These are phyloP conservation scores for Erigeron canadensis DNA, from an alignment of 129 eudicot genomes.

Conservation along the genomic window DNA sequence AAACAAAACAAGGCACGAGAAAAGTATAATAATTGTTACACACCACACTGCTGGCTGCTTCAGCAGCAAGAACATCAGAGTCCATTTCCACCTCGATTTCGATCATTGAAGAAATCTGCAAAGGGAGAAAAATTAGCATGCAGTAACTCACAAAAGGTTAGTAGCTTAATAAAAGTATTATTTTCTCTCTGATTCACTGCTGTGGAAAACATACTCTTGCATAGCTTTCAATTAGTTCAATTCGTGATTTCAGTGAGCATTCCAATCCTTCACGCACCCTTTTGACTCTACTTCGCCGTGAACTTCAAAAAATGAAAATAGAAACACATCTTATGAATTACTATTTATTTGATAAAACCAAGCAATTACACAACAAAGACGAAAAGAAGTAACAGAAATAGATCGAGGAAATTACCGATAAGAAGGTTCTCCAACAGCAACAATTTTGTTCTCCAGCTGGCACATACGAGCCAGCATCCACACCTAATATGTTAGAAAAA, in stretches of 20 bases:
- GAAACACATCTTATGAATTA: slow-evolving; percentile 5
- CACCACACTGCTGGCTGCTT: slow-evolving; percentile 78
- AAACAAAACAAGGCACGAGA: background rate
- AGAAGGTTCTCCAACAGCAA: slow-evolving; percentile 96
- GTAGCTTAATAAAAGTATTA: background rate
- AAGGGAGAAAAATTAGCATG: slow-evolving; percentile 11
- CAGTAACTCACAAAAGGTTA: background rate
- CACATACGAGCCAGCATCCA: slow-evolving; percentile 98
- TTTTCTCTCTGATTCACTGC: background rate
- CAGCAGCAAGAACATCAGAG: slow-evolving; percentile 94
- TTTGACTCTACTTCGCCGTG: slow-evolving; percentile 82
- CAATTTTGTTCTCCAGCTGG: slow-evolving; percentile 90
- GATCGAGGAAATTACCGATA: slow-evolving; percentile 57
- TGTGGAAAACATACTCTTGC: slow-evolving; percentile 68
- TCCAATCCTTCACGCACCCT: slow-evolving; percentile 89
- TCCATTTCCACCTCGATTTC: slow-evolving; percentile 99
- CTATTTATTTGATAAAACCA: background rate
- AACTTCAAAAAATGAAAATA: slow-evolving; percentile 37
- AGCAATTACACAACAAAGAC: slow-evolving; percentile 6
- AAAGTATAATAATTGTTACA: slow-evolving; percentile 13
- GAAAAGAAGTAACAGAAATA: background rate
- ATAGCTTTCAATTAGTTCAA: slow-evolving; percentile 91
- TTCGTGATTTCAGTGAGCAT: slow-evolving; percentile 66
- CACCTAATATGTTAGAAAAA: slow-evolving; percentile 40
- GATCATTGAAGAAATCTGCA: slow-evolving; percentile 94